Evolutionary conservation across 1,284 basidiomycete genomes (phyloP), one percentile per base, ranked within the genome.

Genomic region (Apiotrichum porosum): DNA sequence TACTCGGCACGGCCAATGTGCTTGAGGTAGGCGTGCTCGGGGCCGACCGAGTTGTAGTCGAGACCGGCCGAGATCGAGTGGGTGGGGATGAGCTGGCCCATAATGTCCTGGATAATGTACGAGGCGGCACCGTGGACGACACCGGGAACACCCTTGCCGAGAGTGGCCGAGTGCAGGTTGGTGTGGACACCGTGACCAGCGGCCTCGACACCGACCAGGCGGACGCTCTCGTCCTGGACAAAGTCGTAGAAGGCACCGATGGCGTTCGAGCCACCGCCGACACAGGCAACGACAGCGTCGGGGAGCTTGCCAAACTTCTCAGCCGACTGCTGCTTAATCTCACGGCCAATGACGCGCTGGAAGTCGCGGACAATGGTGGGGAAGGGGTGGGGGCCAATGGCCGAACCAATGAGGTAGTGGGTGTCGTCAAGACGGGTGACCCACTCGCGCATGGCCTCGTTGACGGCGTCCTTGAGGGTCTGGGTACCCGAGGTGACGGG

Each of bases 301-400:
- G 95, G 95, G 5, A 98, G 81, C 71, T 89, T 92, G 40, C 87
- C 86, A 37, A 79, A 79, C 54, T 76, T 77, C 49, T 83, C 85
- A 40, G 81, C 74, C 54, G 97, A 69, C 74, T 98, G 95, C 42
- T 78, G 75, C 75, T 93, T 97, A 77, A 97, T 94, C 75, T 99
- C 95, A 65, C 85, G 79, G 4, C 94, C 88, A 58, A 99, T 98
- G 42, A 98, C 82, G 57, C 86, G 83, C 73, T 98, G 95, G 81
- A 95, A 97, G 74, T 99, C 95, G 47, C 94, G 85, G 38, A 99
- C 94, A 52, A 99, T 89, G 28, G 93, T 97, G 1, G 95, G 95
- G 83, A 98, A 98, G 1, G 95, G 95, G 72, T 97, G 94, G 15
- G 95, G 95, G 8, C 95, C 95, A 60, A 98, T 97, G 28, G 86